Conservation (phyloP, 805 yeast species). For the Kuraishia piskuri region DNA sequence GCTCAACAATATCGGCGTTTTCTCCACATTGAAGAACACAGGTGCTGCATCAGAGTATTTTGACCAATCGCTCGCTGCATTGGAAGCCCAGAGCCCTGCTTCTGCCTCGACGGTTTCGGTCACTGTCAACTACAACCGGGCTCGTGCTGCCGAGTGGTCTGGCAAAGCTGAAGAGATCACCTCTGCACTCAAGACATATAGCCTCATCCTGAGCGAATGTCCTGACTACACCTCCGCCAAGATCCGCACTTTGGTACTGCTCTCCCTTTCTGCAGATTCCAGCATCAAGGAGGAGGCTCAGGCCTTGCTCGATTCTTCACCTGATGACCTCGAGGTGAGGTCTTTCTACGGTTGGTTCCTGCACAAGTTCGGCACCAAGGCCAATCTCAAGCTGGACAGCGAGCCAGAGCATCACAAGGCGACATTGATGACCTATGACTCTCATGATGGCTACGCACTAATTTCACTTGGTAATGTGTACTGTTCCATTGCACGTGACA, state of each 20-base stretch:
- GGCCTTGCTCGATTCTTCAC: constrained; percentile 40
- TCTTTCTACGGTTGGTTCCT: constrained; percentile 91
- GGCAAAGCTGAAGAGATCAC: constrained; percentile 17
- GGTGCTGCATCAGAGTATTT: constrained; percentile 53
- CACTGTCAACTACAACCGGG: constrained; percentile 63
- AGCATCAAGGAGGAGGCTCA: constrained; percentile 47
- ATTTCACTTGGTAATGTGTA: constrained; percentile 87
- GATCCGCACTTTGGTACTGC: constrained; percentile 58
- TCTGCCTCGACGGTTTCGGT: constrained; percentile 21
- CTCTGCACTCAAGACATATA: constrained; percentile 34
- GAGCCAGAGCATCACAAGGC: constrained; percentile 80
- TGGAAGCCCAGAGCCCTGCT: constrained; percentile 9
- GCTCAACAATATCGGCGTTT: constrained; percentile 78
- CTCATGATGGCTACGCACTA: constrained; percentile 85
- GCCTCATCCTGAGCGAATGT: constrained; percentile 42
- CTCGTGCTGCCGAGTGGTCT: constrained; percentile 46
- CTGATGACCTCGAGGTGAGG: constrained; percentile 70
- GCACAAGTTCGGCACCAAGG: constrained; percentile 47
- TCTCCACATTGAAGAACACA: constrained; percentile 50
- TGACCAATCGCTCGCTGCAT: constrained; percentile 29
- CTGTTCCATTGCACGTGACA: constrained; percentile 72
- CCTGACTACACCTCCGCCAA: constrained; percentile 73
- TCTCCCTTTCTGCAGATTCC: constrained; percentile 40
- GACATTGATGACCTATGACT: constrained; percentile 71
- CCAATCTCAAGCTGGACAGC: constrained; percentile 33